Evolutionary conservation across 192 early-diverging fungal genomes (phyloP), one percentile per base, ranked within the genome.

Genomic region (Coemansia sp.): DNA sequence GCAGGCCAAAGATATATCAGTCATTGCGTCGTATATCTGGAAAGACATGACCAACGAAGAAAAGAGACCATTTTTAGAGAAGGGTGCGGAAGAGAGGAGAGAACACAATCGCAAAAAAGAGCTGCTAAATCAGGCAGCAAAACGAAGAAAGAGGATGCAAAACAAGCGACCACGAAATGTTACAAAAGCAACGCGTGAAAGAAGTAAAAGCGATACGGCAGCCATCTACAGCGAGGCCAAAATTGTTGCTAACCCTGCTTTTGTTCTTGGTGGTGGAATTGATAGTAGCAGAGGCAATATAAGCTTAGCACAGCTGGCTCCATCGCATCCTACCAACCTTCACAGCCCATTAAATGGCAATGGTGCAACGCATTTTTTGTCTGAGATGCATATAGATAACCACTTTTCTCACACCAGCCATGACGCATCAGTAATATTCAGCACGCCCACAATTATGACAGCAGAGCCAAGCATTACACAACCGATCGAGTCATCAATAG

Each of bases 101-200:
- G 78, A 90, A 19, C 91, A 92, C 71, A 90, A 89, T 31, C 71
- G 73, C 39, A 88, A 91, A 64, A 91, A 36, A 59, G 57, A 27
- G 33, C n/a, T 22, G 57, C 25, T 22, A 14, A 36, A 36, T 8
- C 57, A 30, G 62, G 51, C 61, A 3, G 31, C 51, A 2, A 72
- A 65, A 27, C 27, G 27, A 42, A 64, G 46, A 25, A 58, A 60
- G 3, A 55, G 3, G 39, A 46, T 46, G 39, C 39, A 46, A 46
- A 70, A 24, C 52, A 71, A 42, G 57, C 63, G 46, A 11, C 33
- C 53, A 64, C 36, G 62, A 14, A 27, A 2, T 14, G 4, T 25
- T 61, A 67, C 8, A 36, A 46, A 17, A 46, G 11, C 5, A 46
- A 17, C 8, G 39, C 39, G 39, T 46, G 39, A 14, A 7, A 46